phyloP scores from a whole-genome alignment of 2,329 filamentous ascomycete species.

The Aspergillus viridinutans region DNA sequence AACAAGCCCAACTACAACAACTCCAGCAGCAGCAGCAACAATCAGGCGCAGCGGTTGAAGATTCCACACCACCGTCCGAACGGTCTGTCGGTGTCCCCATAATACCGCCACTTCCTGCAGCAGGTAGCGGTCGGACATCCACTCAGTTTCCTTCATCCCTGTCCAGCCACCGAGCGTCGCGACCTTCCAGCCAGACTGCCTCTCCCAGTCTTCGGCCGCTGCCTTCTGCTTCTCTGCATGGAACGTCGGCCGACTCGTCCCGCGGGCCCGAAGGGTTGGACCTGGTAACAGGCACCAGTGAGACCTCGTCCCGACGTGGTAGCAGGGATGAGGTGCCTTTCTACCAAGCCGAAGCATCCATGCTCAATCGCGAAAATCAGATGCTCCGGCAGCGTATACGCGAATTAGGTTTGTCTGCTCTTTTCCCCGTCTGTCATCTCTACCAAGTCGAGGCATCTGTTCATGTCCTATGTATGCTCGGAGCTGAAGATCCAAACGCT shows the following conservation, averaged over 20 bases:
- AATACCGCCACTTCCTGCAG: constrained; percentile 23
- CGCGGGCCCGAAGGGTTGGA: constrained; percentile 24
- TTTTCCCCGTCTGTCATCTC: background rate
- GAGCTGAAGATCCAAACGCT: constrained; percentile 1
- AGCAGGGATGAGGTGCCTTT: constrained; percentile 45
- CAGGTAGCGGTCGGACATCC: constrained; percentile 29
- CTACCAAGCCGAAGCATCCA: constrained; percentile 47
- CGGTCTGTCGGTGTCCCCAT: constrained; percentile 34
- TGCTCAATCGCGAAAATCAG: constrained; percentile 45
- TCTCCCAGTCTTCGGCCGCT: constrained; percentile 37
- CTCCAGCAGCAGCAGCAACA: constrained; percentile 34
- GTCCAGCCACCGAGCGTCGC: constrained; percentile 33
- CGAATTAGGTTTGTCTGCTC: constrained; percentile 40
- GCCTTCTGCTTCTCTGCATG: background rate
- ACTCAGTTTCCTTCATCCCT: constrained; percentile 30
- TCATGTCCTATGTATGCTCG: background rate
- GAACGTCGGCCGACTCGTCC: constrained; percentile 13
- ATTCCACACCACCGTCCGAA: constrained; percentile 42
- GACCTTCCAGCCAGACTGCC: constrained; percentile 31
- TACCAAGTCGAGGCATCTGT: background rate
- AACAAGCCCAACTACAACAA: constrained; percentile 44
- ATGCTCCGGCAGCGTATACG: constrained; percentile 46
- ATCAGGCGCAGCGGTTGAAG: constrained; percentile 37
- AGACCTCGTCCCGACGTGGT: constrained; percentile 29
- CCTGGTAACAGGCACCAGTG: constrained; percentile 23